phyloP scores from a whole-genome alignment of 257 asterid species.

The Plectranthus barbatus region DNA sequence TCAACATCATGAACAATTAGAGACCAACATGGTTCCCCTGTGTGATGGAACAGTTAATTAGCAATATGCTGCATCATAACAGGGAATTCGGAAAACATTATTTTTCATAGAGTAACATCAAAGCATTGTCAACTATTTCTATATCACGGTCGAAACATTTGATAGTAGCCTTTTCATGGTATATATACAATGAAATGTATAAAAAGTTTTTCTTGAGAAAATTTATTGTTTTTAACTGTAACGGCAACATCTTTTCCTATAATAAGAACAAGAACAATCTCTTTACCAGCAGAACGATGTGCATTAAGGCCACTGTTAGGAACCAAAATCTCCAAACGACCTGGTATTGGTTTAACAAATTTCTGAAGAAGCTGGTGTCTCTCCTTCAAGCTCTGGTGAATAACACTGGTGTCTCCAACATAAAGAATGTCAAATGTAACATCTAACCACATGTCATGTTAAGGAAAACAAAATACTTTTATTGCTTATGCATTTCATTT shows the following conservation, averaged over 20 bases:
- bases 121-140: not conserved
- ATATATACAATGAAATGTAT: not conserved
- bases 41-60: slow-evolving; percentile 10
- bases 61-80: slow-evolving; percentile 1
- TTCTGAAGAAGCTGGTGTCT: slow-evolving; percentile 70
- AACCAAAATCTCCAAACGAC: slow-evolving; percentile 90
- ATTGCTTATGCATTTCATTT: not conserved
- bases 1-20: slow-evolving; percentile 59
- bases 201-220: not conserved
- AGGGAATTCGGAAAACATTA: not conserved
- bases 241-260: not conserved
- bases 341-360: slow-evolving; percentile 67
- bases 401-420: slow-evolving; percentile 93
- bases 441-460: slow-evolving; percentile 50
- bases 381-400: slow-evolving; percentile 88
- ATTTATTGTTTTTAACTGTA: not conserved
- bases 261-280: slow-evolving; percentile 4
- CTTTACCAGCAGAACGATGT: slow-evolving; percentile 63
- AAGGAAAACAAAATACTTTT: slow-evolving; percentile 27
- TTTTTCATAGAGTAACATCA: not conserved
- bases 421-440: slow-evolving; percentile 89
- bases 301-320: slow-evolving; percentile 73
- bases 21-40: slow-evolving; percentile 87
- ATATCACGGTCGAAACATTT: not conserved
- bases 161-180: not conserved